Base-by-base conservation (phyloP, 805 yeast genomes). In the Nematodospora valgi region DNA sequence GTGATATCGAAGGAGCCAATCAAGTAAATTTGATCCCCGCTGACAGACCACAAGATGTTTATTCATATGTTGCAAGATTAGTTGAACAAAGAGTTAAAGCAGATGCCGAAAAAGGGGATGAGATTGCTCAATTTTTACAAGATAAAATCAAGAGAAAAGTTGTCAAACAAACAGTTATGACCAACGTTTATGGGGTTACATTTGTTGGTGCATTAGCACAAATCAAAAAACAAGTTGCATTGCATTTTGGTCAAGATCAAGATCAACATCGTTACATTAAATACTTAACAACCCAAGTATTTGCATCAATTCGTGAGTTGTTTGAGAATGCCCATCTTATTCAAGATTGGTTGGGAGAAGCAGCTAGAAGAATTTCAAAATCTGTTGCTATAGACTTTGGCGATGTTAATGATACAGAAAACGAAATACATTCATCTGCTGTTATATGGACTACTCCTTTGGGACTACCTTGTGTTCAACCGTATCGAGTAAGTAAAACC, bases 371-470 rank as follows among this genome's bases (percentile, higher is more conserved):
- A 40, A 86, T 93, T 43, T 72, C 91, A 9, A 82, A 82, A 50
- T 46, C 53, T 4, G 31, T 40, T 16, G 32, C 37, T 9, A 12
- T 37, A 7, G 81, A 94, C 4, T 76, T 86, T 12, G 71, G 91
- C 30, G 58, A 85, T 10, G 89, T 82, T 47, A 64, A 75, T 30
- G 81, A 74, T 23, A 70, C 69, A 23, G 68, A 59, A 28, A 41
- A 48, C 18, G 51, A 53, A 11, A 79, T 75, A 38, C 82, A 77
- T 50, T 76, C 86, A 73, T 78, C 95, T 1, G 78, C 95, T 4
- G 96, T 93, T 6, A 87, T 93, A 47, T 93, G 99, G 99, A 93
- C 99, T 0, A 83, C 98, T 0, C 98, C 98, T 1, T 62, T 91
- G 25, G 96, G 96, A 3, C 68, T 93, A 42, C 96, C 98, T 2